Base-by-base conservation (phyloP, 2,329 filamentous ascomycete species). In the Pseudogymnoascus sp. region DNA sequence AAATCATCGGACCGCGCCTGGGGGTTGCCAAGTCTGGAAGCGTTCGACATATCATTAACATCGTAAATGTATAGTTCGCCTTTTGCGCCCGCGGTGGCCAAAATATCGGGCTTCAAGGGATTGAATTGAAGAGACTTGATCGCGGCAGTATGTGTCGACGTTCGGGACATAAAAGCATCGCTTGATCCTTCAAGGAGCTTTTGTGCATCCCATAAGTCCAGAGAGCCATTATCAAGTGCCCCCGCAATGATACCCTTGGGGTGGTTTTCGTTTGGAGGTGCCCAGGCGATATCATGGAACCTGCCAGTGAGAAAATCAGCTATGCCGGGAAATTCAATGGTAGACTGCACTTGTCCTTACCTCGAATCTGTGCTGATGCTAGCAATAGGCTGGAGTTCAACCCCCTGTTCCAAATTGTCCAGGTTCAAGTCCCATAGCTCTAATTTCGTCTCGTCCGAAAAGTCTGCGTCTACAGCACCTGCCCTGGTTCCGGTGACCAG, bases 41-140 rank as follows among this genome's bases (percentile, higher is more conserved):
- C 90, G 73, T 90, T 95, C 64, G 86, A 85, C 69, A 93, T 84
- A 75, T 97, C 93, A 77, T 96, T 92, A 69, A 97, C 80, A 73
- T 99, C 93, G 80, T 95, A 96, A 69, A 99, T 89, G 77, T 91
- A 99, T 42, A 99, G 86, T 78, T 99, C 95, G 73, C 95, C 95
- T 77, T 97, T 97, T 66, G 91, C 87, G 68, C 95, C 95, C 64
- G 91, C 93, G 2, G 93, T 96, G 54, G 95, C 93, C 57, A 99
- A 83, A 64, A 97, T 88, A 72, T 97, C 92, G 29, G 92, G 87
- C 74, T 93, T 89, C 76, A 91, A 84, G 10, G 93, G 92, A 77
- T 99, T 99, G 84, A 97, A 99, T 75, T 99, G 93, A 66, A 99
- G 80, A 29, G 95, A 86, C 78, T 97, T 97, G 77, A 97, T 93